Conservation (phyloP, 495 filamentous ascomycete genomes). For the Mytilinidion resinicola region DNA sequence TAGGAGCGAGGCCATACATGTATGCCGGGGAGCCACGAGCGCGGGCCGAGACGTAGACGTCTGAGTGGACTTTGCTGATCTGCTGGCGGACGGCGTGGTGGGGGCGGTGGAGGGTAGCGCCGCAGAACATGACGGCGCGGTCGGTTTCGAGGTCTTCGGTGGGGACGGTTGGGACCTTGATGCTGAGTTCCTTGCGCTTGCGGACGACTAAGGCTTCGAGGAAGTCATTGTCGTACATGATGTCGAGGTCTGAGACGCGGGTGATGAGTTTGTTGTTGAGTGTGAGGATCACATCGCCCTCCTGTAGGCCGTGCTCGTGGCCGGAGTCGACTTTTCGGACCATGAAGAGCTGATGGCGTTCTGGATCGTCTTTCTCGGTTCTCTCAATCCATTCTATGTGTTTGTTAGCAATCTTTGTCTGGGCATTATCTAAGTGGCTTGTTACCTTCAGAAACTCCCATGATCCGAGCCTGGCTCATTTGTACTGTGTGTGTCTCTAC, state of each 20-base stretch:
- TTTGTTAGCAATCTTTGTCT: not conserved
- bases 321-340: conserved; percentile 84
- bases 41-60: conserved; percentile 81
- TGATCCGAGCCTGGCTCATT: conserved; percentile 96
- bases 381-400: conserved; percentile 74
- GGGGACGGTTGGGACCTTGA: conserved; percentile 78
- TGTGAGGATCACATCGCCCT: conserved; percentile 89
- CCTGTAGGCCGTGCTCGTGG: conserved; percentile 59
- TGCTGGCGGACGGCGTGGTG: conserved; percentile 97
- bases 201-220: conserved; percentile 86
- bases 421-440: not conserved
- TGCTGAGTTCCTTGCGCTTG: conserved; percentile 66
- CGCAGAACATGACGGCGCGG: conserved; percentile 88
- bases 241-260: conserved; percentile 81
- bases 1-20: conserved; percentile 79
- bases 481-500: conserved; percentile 92
- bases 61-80: conserved; percentile 90
- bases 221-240: conserved; percentile 87
- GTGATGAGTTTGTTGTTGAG: conserved; percentile 91
- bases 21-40: conserved; percentile 67
- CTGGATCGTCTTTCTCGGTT: conserved; percentile 76
- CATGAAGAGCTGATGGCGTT: conserved; percentile 96
- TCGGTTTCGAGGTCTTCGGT: conserved; percentile 90
- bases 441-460: conserved; percentile 76
- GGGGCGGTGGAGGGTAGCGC: conserved; percentile 84